A percentile compares a stretch with the other conserved stretches of the same genome.
These are phyloP conservation scores for Entomortierella lignicola DNA, from an alignment of 192 early-diverging fungal genomes.

Conservation along the genomic window DNA sequence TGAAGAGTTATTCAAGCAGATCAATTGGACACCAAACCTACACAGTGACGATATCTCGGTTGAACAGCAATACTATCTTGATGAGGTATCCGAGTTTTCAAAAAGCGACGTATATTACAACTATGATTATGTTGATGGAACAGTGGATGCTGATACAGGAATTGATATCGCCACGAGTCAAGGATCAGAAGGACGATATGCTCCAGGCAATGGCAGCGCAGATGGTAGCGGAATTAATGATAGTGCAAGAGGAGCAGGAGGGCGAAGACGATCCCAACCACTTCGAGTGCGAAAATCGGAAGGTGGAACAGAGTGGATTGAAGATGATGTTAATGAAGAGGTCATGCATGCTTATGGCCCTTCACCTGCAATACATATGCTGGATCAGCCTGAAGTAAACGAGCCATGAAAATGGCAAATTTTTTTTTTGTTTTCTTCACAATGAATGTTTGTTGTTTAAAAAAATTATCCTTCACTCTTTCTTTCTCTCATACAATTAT, in stretches of 20 bases:
- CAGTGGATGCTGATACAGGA: slow-evolving; percentile 45
- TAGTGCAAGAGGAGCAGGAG: slow-evolving; percentile 1
- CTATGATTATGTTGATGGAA: slow-evolving; percentile 11
- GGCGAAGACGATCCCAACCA: slow-evolving; percentile 22
- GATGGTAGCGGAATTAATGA: background rate
- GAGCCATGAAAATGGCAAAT: background rate
- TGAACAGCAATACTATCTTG: slow-evolving; percentile 46
- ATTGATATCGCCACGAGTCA: slow-evolving; percentile 21
- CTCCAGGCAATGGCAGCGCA: too few species aligned
- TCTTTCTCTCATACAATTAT: too few species aligned
- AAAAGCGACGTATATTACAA: slow-evolving; percentile 13
- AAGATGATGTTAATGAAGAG: slow-evolving; percentile 25
- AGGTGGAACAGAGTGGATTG: slow-evolving; percentile 51
- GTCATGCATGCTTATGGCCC: slow-evolving; percentile 50
- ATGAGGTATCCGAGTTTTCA: slow-evolving; percentile 25
- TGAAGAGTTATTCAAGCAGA: slow-evolving; percentile 51
- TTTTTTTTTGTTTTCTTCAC: too few species aligned
- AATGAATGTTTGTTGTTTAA: too few species aligned
- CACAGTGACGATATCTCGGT: slow-evolving; percentile 32
- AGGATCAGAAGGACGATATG: slow-evolving; percentile 9
- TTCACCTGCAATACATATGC: slow-evolving; percentile 21
- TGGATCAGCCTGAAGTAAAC: slow-evolving; percentile 9
- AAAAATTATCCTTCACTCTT: too few species aligned
- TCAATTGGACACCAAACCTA: slow-evolving; percentile 48
- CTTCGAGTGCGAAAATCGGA: slow-evolving; percentile 50